Percentiles rank a stretch among this genome's conserved stretches.
Conservation (phyloP, 2,329 filamentous ascomycete genomes). For the Balansia obtecta region DNA sequence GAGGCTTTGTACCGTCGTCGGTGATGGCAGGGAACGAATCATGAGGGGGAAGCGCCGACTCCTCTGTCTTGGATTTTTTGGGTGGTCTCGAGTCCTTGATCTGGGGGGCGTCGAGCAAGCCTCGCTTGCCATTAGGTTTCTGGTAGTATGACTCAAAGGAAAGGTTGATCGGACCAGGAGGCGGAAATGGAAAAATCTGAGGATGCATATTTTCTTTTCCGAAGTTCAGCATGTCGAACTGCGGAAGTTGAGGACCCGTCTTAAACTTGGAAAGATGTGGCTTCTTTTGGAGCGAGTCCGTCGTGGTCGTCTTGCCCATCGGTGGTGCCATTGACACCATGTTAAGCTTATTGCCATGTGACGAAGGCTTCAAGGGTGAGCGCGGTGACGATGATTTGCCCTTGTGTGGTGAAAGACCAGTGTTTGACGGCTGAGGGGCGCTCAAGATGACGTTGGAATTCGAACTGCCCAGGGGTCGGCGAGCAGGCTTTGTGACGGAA, state of each 20-base stretch:
- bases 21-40: constrained; percentile 70
- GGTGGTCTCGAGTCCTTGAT: constrained; percentile 52
- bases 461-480: constrained; percentile 35
- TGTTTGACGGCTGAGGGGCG: constrained; percentile 39
- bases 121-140: constrained; percentile 44
- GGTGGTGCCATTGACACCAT: constrained; percentile 57
- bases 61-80: constrained; percentile 58
- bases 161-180: constrained; percentile 33
- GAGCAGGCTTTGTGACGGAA: constrained; percentile 32
- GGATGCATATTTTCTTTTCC: constrained; percentile 48
- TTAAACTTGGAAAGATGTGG: constrained; percentile 47
- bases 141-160: constrained; percentile 40
- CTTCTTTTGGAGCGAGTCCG: constrained; percentile 60
- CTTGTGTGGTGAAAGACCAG: constrained; percentile 60
- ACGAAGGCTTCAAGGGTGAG: constrained; percentile 39
- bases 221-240: constrained; percentile 28
- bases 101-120: constrained; percentile 59
- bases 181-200: constrained; percentile 37
- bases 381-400: constrained; percentile 46
- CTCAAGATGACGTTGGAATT: constrained; percentile 56
- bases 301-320: constrained; percentile 35
- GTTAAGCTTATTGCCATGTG: constrained; percentile 49
- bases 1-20: constrained; percentile 81
- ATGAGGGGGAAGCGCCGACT: constrained; percentile 48
- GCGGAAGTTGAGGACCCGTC: constrained; percentile 40